Percentiles rank a stretch among this genome's conserved stretches.
Conservation (phyloP, 768 basidiomycete genomes). For the Hydnomerulius pinastri region DNA sequence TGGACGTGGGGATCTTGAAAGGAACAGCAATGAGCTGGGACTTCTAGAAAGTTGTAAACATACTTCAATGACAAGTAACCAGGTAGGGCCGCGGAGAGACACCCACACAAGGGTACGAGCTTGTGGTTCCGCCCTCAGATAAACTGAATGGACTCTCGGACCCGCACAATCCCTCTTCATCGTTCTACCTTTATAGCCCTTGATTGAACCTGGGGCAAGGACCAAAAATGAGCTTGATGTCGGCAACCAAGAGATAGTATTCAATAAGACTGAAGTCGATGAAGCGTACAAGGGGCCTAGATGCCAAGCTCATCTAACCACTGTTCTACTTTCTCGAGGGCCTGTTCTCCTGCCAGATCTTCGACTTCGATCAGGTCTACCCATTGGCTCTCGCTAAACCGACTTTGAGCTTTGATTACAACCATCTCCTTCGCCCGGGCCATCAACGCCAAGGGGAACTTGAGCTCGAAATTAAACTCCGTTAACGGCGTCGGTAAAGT, state of each 20-base stretch:
- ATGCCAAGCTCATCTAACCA: slow-evolving; percentile 62
- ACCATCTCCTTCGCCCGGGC: slow-evolving; percentile 36
- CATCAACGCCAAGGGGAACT: slow-evolving; percentile 61
- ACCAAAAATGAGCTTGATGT: neutral
- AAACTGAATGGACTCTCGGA: too few relatives aligned
- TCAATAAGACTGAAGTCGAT: neutral
- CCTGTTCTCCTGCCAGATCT: slow-evolving; percentile 39
- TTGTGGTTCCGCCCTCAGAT: too few relatives aligned
- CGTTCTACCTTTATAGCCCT: neutral
- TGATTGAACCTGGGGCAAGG: neutral
- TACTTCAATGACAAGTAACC: too few relatives aligned
- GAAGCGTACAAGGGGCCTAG: slow-evolving; percentile 23
- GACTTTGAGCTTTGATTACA: slow-evolving; percentile 36
- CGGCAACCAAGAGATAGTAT: neutral
- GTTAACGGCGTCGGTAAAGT: slow-evolving; percentile 38
- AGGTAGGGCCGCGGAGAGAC: too few relatives aligned
- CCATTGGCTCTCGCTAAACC: slow-evolving; percentile 41
- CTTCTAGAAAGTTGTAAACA: too few relatives aligned
- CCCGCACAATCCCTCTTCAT: neutral
- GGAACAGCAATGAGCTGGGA: too few relatives aligned
- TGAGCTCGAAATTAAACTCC: slow-evolving; percentile 63
- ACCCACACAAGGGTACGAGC: too few relatives aligned
- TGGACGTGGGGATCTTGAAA: too few relatives aligned
- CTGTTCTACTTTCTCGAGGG: slow-evolving; percentile 43
- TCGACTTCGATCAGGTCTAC: slow-evolving; percentile 42